Evolutionary conservation across 176 grass and related monocot genomes (phyloP), one percentile per base, ranked within the genome.

Genomic region (Eremochloa ophiuroides): DNA sequence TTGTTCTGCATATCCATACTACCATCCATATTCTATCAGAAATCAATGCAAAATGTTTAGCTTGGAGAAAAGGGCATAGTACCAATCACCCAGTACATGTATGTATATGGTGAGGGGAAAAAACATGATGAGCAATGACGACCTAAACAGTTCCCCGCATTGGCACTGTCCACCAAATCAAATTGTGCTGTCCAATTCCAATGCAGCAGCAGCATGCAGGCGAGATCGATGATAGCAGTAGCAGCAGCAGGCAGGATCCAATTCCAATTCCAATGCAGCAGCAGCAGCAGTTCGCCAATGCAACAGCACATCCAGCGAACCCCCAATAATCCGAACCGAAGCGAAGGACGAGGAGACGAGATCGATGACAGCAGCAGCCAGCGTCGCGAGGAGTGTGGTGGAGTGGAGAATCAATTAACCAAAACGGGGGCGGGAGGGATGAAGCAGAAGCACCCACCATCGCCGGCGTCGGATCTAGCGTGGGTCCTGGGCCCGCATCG

Each of bases 391-490:
- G 51, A 23, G n/a, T n/a, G n/a, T n/a, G n/a, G 9, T 56, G 55
- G 55, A 17, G 3, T 16, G 11, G 10, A 4, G 22, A 48, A 17
- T 10, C n/a, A n/a, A n/a, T n/a, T n/a, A n/a, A n/a, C n/a, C 8
- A n/a, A 55, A 55, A n/a, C 51, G 51, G 50, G n/a, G n/a, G n/a
- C n/a, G n/a, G n/a, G n/a, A n/a, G n/a, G n/a, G n/a, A n/a, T n/a
- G n/a, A n/a, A n/a, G n/a, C n/a, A 42, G 31, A 51, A 66, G 51
- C 80, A 60, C 40, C 78, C 72, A 27, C 89, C 93, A 22, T 58
- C 26, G 63, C 73, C 85, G 44, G 80, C 87, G 72, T 89, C 91
- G 74, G 93, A 93, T 96, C 93, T 86, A 74, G 93, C 74, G 51
- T 93, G 50, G 43, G 71, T 69, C 79, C 42, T 88, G 53, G 91